Evolutionary conservation across 2,329 filamentous ascomycete genomes (phyloP).

Genomic region (Westerdykella sp.): DNA sequence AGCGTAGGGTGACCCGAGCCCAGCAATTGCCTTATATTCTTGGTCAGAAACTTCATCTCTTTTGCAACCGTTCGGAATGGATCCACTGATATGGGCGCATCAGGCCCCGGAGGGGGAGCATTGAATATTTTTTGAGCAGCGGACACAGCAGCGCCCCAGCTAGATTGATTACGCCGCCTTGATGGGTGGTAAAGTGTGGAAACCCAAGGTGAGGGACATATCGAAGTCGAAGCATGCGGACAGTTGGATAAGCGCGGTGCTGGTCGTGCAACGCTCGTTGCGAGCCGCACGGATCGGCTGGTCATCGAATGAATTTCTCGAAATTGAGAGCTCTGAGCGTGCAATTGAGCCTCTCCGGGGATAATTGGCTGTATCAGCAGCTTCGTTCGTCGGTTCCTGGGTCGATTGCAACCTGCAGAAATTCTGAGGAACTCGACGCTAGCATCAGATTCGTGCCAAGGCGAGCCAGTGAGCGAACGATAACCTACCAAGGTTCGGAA

Average conservation of each 20-base stretch:
- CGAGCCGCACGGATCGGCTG: constrained; percentile 33
- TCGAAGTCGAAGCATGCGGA: constrained; percentile 11
- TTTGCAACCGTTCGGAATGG: constrained; percentile 86
- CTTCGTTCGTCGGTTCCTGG: constrained; percentile 6
- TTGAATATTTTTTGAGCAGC: constrained; percentile 64
- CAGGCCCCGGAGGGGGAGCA: constrained; percentile 52
- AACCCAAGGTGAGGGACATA: constrained; percentile 15
- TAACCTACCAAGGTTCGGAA: not conserved
- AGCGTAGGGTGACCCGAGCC: constrained; percentile 91
- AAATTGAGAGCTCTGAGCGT: constrained; percentile 2
- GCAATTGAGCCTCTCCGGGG: constrained; percentile 19
- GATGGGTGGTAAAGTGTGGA: constrained; percentile 34
- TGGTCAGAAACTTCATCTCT: constrained; percentile 92
- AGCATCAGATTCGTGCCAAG: constrained; percentile 8
- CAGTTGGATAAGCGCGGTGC: constrained; percentile 21
- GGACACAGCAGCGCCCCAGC: constrained; percentile 67
- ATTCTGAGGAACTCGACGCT: constrained; percentile 19
- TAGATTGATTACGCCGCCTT: constrained; percentile 51
- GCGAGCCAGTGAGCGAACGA: not conserved
- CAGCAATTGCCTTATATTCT: constrained; percentile 87
- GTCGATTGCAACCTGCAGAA: not conserved
- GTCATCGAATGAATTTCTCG: constrained; percentile 21
- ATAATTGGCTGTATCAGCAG: constrained; percentile 1
- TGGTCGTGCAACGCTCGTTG: constrained; percentile 24
- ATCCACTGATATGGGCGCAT: constrained; percentile 69